phyloP scores from a whole-genome alignment of 169 alveolate species.

The Pseudocohnilembus persalinus region DNA sequence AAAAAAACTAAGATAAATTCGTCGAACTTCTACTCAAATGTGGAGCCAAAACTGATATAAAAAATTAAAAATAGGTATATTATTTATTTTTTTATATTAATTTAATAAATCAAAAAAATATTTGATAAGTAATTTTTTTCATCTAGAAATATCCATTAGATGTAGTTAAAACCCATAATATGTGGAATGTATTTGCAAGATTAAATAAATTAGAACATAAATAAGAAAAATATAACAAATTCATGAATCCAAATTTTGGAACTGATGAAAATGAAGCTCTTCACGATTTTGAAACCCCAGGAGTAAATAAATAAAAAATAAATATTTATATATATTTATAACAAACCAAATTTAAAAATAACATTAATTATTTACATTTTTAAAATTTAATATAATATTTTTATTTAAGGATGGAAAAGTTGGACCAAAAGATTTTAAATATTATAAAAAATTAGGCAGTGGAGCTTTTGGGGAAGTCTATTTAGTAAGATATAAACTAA shows the following conservation, averaged over 20 bases:
- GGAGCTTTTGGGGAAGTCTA: constrained; percentile 65
- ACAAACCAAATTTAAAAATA: too few relatives aligned
- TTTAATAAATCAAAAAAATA: too few relatives aligned
- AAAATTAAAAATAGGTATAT: not conserved
- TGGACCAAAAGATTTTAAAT: constrained; percentile 49
- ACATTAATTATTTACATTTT: too few relatives aligned
- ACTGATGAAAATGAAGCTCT: not conserved
- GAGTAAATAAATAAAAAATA: not conserved
- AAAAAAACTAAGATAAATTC: not conserved
- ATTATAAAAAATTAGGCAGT: constrained; percentile 47
- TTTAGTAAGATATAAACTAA: constrained; percentile 63
- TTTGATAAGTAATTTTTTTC: not conserved
- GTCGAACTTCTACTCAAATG: not conserved
- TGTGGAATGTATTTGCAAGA: not conserved
- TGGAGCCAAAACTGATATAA: not conserved
- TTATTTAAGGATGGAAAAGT: constrained; percentile 10
- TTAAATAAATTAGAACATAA: not conserved
- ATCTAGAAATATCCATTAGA: not conserved
- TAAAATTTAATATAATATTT: too few relatives aligned
- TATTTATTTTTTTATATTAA: too few relatives aligned
- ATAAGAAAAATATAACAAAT: too few relatives aligned
- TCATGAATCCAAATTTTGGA: too few relatives aligned
- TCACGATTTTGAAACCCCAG: not conserved
- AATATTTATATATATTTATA: too few relatives aligned
- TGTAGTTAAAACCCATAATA: not conserved